Evolutionary conservation across 2,329 filamentous ascomycete species (phyloP).

Genomic region (Diaporthe eres): DNA sequence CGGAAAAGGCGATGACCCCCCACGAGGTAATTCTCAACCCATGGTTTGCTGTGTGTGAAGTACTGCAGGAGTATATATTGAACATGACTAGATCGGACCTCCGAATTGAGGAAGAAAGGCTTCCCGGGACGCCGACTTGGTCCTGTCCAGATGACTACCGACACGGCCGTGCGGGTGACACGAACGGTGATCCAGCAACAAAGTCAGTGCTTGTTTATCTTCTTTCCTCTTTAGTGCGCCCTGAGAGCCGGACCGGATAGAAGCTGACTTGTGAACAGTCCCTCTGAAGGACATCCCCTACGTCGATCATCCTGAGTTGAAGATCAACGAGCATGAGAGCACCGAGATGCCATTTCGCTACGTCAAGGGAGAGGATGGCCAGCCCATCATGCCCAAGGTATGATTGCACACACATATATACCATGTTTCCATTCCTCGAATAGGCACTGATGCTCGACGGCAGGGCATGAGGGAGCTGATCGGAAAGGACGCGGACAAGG

Average conservation of each 20-base stretch:
- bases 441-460: slow-evolving; percentile 45
- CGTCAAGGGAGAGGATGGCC: slow-evolving; percentile 79
- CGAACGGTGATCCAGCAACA: slow-evolving; percentile 88
- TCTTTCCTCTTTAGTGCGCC: neutral
- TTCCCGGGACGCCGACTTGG: slow-evolving; percentile 90
- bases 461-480: slow-evolving; percentile 98
- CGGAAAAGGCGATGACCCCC: slow-evolving; percentile 86
- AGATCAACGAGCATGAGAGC: slow-evolving; percentile 91
- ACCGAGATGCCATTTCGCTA: slow-evolving; percentile 99
- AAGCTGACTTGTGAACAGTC: slow-evolving; percentile 62
- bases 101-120: slow-evolving; percentile 94
- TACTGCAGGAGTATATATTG: slow-evolving; percentile 25
- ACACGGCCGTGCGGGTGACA: slow-evolving; percentile 95
- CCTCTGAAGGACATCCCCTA: slow-evolving; percentile 85
- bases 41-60: too few relatives aligned
- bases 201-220: slow-evolving; percentile 64
- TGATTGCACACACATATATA: slow-evolving; percentile 47
- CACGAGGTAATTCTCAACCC: slow-evolving; percentile 75
- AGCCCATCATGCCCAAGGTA: slow-evolving; percentile 93
- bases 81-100: slow-evolving; percentile 81
- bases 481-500: slow-evolving; percentile 92
- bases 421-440: neutral
- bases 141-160: slow-evolving; percentile 97
- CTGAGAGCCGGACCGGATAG: slow-evolving; percentile 9
- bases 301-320: slow-evolving; percentile 89